Evolutionary conservation across 176 grass and related monocot species (phyloP).

Genomic region (Avena eriantha): DNA sequence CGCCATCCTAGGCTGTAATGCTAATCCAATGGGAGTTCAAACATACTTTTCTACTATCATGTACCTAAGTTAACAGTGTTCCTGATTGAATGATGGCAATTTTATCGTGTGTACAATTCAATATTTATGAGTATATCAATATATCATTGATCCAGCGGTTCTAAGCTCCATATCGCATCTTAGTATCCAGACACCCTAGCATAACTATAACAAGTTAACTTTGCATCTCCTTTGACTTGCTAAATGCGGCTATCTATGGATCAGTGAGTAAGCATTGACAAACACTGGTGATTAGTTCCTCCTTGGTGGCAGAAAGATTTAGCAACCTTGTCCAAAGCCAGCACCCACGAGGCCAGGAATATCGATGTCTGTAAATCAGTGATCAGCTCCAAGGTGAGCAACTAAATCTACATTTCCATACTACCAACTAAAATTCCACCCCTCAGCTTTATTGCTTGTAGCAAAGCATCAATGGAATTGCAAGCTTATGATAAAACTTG

Average conservation of each 20-base stretch:
- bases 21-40: conserved; percentile 13
- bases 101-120: background rate
- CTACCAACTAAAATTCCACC: background rate
- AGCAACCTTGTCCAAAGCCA: conserved; percentile 44
- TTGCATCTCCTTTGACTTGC: background rate
- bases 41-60: background rate
- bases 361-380: background rate
- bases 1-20: background rate
- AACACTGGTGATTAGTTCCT: conserved; percentile 50
- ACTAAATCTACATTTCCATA: conserved; percentile 41
- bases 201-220: conserved; percentile 4
- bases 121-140: conserved; percentile 13
- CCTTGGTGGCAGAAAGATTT: conserved; percentile 56
- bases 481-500: background rate
- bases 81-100: background rate
- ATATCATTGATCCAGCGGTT: background rate
- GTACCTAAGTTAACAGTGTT: background rate
- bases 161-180: background rate
- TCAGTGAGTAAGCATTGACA: conserved; percentile 42
- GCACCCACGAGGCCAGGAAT: background rate
- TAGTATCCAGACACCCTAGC: background rate
- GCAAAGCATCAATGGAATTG: background rate
- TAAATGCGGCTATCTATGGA: background rate
- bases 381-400: conserved; percentile 46
- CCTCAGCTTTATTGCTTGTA: background rate